Conservation (phyloP, 176 grass and related monocot genomes). For the Urochloa ruziziensis region DNA sequence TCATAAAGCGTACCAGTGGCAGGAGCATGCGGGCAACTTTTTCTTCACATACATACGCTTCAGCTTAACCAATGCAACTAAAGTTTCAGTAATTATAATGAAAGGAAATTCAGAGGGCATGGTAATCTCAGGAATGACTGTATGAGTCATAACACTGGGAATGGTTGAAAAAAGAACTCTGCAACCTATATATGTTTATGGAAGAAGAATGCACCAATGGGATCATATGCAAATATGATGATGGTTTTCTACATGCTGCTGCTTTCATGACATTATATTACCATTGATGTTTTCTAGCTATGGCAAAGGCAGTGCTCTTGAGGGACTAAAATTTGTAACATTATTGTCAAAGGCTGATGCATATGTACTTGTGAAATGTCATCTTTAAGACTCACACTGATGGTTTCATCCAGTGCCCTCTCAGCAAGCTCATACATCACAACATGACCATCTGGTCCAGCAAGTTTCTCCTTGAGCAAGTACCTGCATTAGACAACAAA, state of each 20-base stretch:
- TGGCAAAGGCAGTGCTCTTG: neutral
- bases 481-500: constrained; percentile 48
- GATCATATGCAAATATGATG: too few relatives aligned
- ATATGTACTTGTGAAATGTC: constrained; percentile 67
- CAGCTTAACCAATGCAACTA: neutral
- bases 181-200: neutral
- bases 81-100: neutral
- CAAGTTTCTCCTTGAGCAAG: constrained; percentile 83
- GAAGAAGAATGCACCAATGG: neutral
- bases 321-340: neutral
- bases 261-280: neutral
- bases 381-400: constrained; percentile 61
- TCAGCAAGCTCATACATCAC: constrained; percentile 87
- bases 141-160: too few relatives aligned
- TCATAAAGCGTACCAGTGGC: neutral
- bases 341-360: neutral
- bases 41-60: neutral
- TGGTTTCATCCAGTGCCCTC: constrained; percentile 78
- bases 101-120: neutral
- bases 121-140: neutral
- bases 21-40: neutral
- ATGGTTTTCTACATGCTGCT: neutral
- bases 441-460: constrained; percentile 70
- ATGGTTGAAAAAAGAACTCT: neutral
- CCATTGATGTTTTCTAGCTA: neutral